Conservation (phyloP, 2,329 filamentous ascomycete genomes). For the Cladosporium colombiae region DNA sequence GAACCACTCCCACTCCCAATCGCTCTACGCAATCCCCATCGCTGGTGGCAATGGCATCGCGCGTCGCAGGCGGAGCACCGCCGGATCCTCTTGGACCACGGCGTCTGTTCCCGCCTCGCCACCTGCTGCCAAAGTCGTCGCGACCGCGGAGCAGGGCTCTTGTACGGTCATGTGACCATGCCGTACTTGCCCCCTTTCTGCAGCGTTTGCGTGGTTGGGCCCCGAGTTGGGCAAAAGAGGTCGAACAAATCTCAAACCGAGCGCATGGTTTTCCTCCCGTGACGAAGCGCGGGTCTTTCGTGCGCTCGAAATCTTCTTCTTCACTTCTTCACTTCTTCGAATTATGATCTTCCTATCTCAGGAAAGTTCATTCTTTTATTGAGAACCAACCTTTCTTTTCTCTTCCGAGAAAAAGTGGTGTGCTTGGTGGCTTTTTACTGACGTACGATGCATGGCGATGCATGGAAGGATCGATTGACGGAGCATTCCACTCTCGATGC, state of each 20-base stretch:
- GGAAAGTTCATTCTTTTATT: not conserved
- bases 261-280: constrained; percentile 34
- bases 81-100: constrained; percentile 16
- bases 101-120: not conserved
- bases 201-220: constrained; percentile 17
- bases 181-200: not conserved
- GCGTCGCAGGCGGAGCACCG: constrained; percentile 6
- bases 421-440: constrained; percentile 1
- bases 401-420: too few relatives aligned
- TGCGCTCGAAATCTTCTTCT: constrained; percentile 24
- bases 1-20: not conserved
- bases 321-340: constrained; percentile 2
- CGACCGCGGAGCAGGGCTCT: constrained; percentile 13
- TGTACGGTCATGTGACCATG: constrained; percentile 18
- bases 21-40: not conserved
- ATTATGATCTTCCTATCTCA: not conserved
- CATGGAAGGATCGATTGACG: not conserved
- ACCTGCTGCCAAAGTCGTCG: constrained; percentile 9
- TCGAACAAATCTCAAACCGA: constrained; percentile 19
- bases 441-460: not conserved
- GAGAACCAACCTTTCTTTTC: not conserved
- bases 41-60: not conserved
- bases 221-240: not conserved
- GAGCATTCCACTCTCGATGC: not conserved
- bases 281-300: constrained; percentile 31